Percentiles rank a stretch among this genome's conserved stretches.
Conservation (phyloP, 805 yeast genomes). For the Candida ipomoeae region DNA sequence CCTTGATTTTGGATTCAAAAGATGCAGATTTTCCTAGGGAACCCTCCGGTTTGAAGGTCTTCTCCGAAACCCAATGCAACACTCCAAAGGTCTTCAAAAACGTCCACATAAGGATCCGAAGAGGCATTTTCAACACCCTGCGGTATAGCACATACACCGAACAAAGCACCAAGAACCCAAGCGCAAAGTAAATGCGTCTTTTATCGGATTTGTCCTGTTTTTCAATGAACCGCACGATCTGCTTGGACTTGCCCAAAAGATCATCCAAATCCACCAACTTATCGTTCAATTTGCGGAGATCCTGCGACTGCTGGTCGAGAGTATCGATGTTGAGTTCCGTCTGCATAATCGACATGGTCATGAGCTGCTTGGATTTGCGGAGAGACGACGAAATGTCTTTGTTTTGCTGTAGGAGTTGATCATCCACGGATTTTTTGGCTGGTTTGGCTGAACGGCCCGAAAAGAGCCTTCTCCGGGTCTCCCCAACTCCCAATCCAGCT, state of each 20-base stretch:
- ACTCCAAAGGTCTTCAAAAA: constrained; percentile 33
- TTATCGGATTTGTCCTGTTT: constrained; percentile 49
- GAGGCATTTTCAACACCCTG: constrained; percentile 44
- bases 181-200: constrained; percentile 43
- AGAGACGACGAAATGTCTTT: constrained; percentile 43
- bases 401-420: constrained; percentile 44
- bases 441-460: constrained; percentile 8
- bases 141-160: constrained; percentile 50
- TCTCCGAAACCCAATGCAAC: constrained; percentile 11
- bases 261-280: constrained; percentile 39
- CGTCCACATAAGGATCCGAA: constrained; percentile 44
- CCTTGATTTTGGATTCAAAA: too few relatives aligned
- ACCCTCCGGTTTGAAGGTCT: neutral
- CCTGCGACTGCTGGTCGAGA: constrained; percentile 43
- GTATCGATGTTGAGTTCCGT: constrained; percentile 49
- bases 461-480: constrained; percentile 4
- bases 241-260: constrained; percentile 39
- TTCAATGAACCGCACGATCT: constrained; percentile 48
- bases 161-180: constrained; percentile 43
- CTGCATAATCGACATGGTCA: constrained; percentile 48
- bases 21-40: too few relatives aligned
- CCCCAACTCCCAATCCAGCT: neutral
- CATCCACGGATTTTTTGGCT: constrained; percentile 27
- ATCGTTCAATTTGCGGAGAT: constrained; percentile 37
- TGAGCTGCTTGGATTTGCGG: constrained; percentile 45